Percentiles rank a stretch among this genome's conserved stretches.
phyloP scores from a whole-genome alignment of 2,329 filamentous ascomycete species.

The Fusarium falciforme region DNA sequence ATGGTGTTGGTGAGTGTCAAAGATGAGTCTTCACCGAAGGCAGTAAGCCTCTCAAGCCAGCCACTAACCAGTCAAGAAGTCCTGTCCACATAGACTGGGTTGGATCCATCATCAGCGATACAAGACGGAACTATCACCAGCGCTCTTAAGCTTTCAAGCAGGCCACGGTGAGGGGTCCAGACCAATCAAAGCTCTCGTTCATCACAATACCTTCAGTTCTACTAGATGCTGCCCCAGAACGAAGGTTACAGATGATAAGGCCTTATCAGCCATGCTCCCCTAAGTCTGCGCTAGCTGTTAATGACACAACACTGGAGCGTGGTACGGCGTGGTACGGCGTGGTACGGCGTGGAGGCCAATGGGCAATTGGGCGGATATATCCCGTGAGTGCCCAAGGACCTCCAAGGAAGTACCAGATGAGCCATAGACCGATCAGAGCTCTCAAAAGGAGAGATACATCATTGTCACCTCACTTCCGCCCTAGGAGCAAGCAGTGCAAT shows the following conservation, averaged over 20 bases:
- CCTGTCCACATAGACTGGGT: not conserved
- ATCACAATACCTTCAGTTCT: not conserved
- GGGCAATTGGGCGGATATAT: not conserved
- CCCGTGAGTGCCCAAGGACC: not conserved
- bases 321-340: too few relatives aligned
- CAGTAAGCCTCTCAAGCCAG: not conserved
- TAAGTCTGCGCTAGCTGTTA: not conserved
- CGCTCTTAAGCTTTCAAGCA: not conserved
- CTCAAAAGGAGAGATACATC: not conserved
- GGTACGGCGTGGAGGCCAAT: not conserved
- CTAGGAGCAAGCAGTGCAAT: not conserved
- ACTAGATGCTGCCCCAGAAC: not conserved
- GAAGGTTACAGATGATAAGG: not conserved
- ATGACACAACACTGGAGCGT: not conserved
- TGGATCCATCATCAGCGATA: not conserved
- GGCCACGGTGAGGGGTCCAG: not conserved
- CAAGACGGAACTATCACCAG: not conserved
- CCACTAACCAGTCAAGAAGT: not conserved
- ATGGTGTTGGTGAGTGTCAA: not conserved
- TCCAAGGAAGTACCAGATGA: not conserved
- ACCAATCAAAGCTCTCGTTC: not conserved
- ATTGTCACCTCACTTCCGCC: not conserved
- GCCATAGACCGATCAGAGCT: not conserved
- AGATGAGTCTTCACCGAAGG: not conserved
- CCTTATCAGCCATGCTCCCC: not conserved